These are phyloP conservation scores for Diaporthe sp. DNA, from an alignment of 2,329 filamentous ascomycete species.

Conservation along the genomic window DNA sequence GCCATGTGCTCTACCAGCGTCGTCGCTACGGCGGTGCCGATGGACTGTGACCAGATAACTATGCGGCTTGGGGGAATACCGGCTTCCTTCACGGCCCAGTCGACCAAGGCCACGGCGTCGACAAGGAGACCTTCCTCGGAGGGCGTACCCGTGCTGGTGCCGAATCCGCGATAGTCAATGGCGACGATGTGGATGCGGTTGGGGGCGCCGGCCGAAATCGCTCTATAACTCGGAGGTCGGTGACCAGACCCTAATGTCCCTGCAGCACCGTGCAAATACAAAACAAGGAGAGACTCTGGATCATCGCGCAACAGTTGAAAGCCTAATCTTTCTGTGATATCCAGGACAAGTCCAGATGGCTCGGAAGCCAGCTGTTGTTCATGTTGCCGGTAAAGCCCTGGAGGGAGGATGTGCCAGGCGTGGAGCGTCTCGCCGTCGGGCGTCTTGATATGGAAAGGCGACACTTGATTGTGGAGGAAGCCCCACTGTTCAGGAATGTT, in stretches of 20 bases:
- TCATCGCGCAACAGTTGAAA: constrained; percentile 61
- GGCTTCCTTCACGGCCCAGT: constrained; percentile 66
- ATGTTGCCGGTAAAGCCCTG: constrained; percentile 73
- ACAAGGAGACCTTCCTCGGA: constrained; percentile 66
- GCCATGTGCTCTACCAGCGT: constrained; percentile 49
- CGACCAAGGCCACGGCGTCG: constrained; percentile 64
- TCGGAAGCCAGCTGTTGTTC: constrained; percentile 56
- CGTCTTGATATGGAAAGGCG: constrained; percentile 76
- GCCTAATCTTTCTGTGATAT: constrained; percentile 51
- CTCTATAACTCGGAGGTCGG: constrained; percentile 67
- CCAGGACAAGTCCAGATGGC: constrained; percentile 27
- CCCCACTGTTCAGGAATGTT: constrained; percentile 77
- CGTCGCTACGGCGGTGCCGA: constrained; percentile 63
- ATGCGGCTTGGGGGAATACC: constrained; percentile 66
- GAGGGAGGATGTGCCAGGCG: constrained; percentile 82
- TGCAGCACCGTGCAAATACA: constrained; percentile 68
- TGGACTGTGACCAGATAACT: constrained; percentile 68
- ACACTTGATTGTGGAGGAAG: constrained; percentile 79
- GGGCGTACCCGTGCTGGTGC: constrained; percentile 63
- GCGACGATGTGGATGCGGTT: constrained; percentile 68
- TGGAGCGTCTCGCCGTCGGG: constrained; percentile 76
- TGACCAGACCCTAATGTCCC: constrained; percentile 69
- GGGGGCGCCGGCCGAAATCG: constrained; percentile 63
- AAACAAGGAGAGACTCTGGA: constrained; percentile 56
- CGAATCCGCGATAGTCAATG: constrained; percentile 74